Evolutionary conservation across 2,329 filamentous ascomycete genomes (phyloP).

Genomic region (Trichoderma atroviride): DNA sequence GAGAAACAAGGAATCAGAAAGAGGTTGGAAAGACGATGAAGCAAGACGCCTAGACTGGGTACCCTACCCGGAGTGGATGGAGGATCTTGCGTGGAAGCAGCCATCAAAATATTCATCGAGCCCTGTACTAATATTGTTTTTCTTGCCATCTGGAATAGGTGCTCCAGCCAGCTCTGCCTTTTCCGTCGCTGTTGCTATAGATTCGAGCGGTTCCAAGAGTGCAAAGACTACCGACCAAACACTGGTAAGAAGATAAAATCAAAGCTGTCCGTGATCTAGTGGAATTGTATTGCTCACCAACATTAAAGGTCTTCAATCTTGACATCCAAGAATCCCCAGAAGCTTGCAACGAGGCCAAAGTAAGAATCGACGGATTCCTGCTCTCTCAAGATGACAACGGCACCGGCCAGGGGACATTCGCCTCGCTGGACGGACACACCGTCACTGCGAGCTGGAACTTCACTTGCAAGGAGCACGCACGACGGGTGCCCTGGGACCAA

Average conservation of each 20-base stretch:
- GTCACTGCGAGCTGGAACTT: constrained; percentile 27
- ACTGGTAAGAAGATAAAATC: constrained; percentile 16
- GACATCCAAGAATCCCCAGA: constrained; percentile 21
- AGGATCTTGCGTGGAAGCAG: background rate
- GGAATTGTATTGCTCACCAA: background rate
- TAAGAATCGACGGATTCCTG: constrained; percentile 24
- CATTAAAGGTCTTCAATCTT: constrained; percentile 15
- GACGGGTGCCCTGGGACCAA: constrained; percentile 21
- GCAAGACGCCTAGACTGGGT: background rate
- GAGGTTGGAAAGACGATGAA: background rate
- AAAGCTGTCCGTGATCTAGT: background rate
- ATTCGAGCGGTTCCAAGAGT: background rate
- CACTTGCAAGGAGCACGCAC: constrained; percentile 17
- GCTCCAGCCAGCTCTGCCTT: background rate
- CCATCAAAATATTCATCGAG: background rate
- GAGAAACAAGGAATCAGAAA: background rate
- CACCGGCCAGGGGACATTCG: constrained; percentile 24
- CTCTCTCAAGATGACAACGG: constrained; percentile 25
- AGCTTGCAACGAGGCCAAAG: constrained; percentile 15
- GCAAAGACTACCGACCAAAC: constrained; percentile 4
- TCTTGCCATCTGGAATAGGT: background rate
- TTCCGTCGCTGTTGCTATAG: constrained; percentile 16
- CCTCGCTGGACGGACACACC: constrained; percentile 16
- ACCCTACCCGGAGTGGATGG: background rate
- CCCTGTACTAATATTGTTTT: background rate